Evolutionary conservation across 176 grass and related monocot genomes (phyloP).

Genomic region (Hordeum vulgare): DNA sequence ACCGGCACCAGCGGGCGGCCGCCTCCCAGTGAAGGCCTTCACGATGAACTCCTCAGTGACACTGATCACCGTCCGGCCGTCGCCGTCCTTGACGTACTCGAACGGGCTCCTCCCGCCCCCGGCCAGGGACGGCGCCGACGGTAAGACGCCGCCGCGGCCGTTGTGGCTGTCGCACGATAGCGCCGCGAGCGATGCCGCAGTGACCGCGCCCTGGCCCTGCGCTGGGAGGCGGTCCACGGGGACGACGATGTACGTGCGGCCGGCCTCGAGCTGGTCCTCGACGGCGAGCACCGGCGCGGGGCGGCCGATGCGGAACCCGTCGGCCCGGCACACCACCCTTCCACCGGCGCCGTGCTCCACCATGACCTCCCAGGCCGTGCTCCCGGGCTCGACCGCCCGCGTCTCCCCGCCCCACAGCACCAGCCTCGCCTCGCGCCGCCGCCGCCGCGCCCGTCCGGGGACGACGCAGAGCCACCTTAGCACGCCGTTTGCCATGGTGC

Average conservation of each 20-base stretch:
- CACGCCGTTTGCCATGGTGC: background rate
- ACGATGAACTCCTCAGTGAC: constrained; percentile 60
- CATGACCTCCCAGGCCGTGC: constrained; percentile 48
- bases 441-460: background rate
- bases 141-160: background rate
- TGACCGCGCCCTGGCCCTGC: constrained; percentile 14
- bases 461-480: constrained; percentile 20
- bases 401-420: constrained; percentile 61
- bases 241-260: constrained; percentile 56
- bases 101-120: constrained; percentile 36
- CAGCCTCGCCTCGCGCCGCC: background rate
- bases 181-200: constrained; percentile 35
- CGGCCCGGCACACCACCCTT: constrained; percentile 47
- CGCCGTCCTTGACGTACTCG: constrained; percentile 43
- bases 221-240: constrained; percentile 50
- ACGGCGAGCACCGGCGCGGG: constrained; percentile 39
- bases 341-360: constrained; percentile 27
- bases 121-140: background rate
- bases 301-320: constrained; percentile 60
- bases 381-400: background rate
- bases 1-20: background rate
- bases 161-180: constrained; percentile 15
- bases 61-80: constrained; percentile 46
- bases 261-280: constrained; percentile 43
- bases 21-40: constrained; percentile 6